Conservation (phyloP, 2,329 filamentous ascomycete species). For the Calonectria honghensis region DNA sequence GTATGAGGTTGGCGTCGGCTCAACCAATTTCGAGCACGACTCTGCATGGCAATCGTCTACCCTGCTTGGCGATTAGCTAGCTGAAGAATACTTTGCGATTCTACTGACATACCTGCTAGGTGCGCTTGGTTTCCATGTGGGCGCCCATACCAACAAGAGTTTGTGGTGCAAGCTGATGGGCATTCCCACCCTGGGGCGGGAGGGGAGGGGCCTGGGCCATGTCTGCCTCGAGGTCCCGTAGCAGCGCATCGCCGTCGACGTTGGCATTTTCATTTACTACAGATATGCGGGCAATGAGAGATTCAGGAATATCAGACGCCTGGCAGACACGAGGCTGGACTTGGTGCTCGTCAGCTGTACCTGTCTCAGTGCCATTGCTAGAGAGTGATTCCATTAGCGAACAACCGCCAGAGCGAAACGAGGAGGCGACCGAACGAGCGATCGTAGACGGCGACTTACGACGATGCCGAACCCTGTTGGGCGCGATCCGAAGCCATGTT, state of each 20-base stretch:
- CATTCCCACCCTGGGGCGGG: neutral
- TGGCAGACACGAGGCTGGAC: slow-evolving; percentile 7
- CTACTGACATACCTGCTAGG: neutral
- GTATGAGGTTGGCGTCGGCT: neutral
- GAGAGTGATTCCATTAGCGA: slow-evolving; percentile 6
- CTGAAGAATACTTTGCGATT: too few species aligned
- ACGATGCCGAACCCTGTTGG: slow-evolving; percentile 31
- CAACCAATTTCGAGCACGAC: neutral
- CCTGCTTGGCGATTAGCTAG: neutral
- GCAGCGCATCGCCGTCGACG: neutral
- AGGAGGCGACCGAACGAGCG: neutral
- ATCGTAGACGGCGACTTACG: slow-evolving; percentile 24
- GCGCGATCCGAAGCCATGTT: slow-evolving; percentile 32
- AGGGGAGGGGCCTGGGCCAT: slow-evolving; percentile 16
- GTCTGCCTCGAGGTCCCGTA: slow-evolving; percentile 11
- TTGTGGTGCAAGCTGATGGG: too few species aligned
- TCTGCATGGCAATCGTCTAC: neutral
- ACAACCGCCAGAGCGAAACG: slow-evolving; percentile 4
- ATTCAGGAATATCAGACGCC: slow-evolving; percentile 25
- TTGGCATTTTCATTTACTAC: neutral
- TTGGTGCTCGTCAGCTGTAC: neutral
- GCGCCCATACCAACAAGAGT: neutral
- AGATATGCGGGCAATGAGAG: slow-evolving; percentile 30
- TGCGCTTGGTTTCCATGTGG: neutral
- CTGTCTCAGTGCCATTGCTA: slow-evolving; percentile 3